These are phyloP conservation scores for Turnera subulata DNA, from an alignment of 345 rosid species.

Conservation along the genomic window DNA sequence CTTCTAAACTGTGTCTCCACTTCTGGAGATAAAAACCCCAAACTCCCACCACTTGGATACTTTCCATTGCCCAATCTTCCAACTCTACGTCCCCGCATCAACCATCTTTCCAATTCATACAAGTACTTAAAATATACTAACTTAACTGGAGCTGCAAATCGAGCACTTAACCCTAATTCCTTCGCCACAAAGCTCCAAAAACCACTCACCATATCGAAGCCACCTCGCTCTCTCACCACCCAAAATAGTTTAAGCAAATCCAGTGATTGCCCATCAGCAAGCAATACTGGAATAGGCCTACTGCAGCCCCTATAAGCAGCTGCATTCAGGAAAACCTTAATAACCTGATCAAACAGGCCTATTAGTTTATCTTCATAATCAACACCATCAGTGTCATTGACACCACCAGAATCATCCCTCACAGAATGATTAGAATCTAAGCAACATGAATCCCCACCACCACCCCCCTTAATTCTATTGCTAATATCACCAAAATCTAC, in stretches of 20 bases:
- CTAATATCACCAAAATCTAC: slow-evolving; percentile 23
- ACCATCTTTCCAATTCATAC: slow-evolving; percentile 50
- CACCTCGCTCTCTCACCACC: slow-evolving; percentile 54
- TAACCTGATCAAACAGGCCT: slow-evolving; percentile 49
- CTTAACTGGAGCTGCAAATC: slow-evolving; percentile 34
- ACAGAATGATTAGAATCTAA: slow-evolving; percentile 11
- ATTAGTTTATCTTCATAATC: slow-evolving; percentile 33
- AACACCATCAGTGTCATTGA: slow-evolving; percentile 15
- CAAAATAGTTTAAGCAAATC: slow-evolving; percentile 67
- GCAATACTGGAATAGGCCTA: slow-evolving; percentile 46
- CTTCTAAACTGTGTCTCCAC: slow-evolving; percentile 41
- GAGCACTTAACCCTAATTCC: slow-evolving; percentile 45
- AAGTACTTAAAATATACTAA: slow-evolving; percentile 55
- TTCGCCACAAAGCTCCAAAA: slow-evolving; percentile 50
- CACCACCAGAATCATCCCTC: slow-evolving; percentile 12
- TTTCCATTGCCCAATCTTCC: slow-evolving; percentile 23
- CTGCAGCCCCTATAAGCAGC: slow-evolving; percentile 30
- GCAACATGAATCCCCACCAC: slow-evolving; percentile 10
- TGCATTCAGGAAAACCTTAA: slow-evolving; percentile 41
- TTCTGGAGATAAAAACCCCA: slow-evolving; percentile 31
- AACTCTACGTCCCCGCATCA: slow-evolving; percentile 21
- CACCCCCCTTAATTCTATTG: slow-evolving; percentile 10
- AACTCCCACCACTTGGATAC: slow-evolving; percentile 19
- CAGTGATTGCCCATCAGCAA: slow-evolving; percentile 42
- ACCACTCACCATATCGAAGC: slow-evolving; percentile 50